Conservation (phyloP, 2,329 filamentous ascomycete species). For the Botryotinia convoluta region DNA sequence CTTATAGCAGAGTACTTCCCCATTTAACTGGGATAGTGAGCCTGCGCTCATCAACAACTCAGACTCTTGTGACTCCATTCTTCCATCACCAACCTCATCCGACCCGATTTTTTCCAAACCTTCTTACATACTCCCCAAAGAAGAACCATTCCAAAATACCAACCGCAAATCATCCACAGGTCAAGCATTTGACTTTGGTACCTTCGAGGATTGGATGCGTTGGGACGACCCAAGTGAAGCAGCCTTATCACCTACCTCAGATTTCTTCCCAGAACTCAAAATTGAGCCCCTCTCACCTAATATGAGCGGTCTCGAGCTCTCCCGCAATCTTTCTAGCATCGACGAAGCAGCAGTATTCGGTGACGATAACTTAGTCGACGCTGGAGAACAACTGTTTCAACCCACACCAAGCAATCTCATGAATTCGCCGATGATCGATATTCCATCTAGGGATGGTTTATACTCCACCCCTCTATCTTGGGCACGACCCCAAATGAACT, state of each 20-base stretch:
- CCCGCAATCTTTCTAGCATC: constrained; percentile 25
- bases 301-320: constrained; percentile 30
- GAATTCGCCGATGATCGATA: constrained; percentile 19
- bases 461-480: constrained; percentile 36
- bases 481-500: constrained; percentile 25
- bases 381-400: constrained; percentile 33
- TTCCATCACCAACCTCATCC: constrained; percentile 32
- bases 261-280: constrained; percentile 35
- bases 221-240: constrained; percentile 36
- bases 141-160: constrained; percentile 16
- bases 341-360: constrained; percentile 31
- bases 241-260: constrained; percentile 32
- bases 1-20: constrained; percentile 21
- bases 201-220: constrained; percentile 37
- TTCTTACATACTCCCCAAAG: constrained; percentile 28
- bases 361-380: constrained; percentile 29
- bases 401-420: constrained; percentile 22
- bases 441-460: constrained; percentile 25
- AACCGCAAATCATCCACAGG: constrained; percentile 27
- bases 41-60: constrained; percentile 26
- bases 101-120: constrained; percentile 25
- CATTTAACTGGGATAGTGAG: constrained; percentile 30
- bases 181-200: constrained; percentile 32
- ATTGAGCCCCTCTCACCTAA: constrained; percentile 32
- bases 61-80: constrained; percentile 33